phyloP scores from a whole-genome alignment of 2,329 filamentous ascomycete genomes.

The Colletotrichum ledebouriae region DNA sequence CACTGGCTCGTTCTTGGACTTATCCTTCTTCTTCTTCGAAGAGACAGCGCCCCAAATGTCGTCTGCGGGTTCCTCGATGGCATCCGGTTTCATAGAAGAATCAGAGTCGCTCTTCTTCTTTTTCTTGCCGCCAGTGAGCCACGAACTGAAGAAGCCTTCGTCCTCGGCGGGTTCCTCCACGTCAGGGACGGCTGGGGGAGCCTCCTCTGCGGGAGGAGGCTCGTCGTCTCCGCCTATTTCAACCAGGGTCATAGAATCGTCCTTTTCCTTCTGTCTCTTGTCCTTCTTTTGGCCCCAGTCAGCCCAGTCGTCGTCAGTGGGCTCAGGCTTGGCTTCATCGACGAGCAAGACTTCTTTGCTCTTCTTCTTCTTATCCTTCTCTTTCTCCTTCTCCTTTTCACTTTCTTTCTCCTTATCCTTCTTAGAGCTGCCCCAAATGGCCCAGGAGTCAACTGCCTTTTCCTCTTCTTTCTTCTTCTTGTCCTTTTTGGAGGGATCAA shows the following conservation, averaged over 20 bases:
- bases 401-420: conserved; percentile 52
- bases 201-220: conserved; percentile 46
- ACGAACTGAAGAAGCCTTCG: conserved; percentile 69
- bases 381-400: conserved; percentile 43
- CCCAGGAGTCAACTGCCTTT: conserved; percentile 41
- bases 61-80: conserved; percentile 59
- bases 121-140: conserved; percentile 65
- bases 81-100: conserved; percentile 52
- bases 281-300: conserved; percentile 53
- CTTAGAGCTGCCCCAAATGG: conserved; percentile 46
- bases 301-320: conserved; percentile 42
- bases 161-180: conserved; percentile 52
- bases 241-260: conserved; percentile 51
- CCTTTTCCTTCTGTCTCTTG: conserved; percentile 62
- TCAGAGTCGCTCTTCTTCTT: conserved; percentile 50
- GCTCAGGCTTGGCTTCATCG: conserved; percentile 29
- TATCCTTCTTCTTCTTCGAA: conserved; percentile 65
- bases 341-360: conserved; percentile 48
- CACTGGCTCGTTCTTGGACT: conserved; percentile 62
- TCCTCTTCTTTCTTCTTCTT: conserved; percentile 48
- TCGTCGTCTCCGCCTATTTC: conserved; percentile 50
- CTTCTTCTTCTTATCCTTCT: conserved; percentile 44
- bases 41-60: conserved; percentile 54
- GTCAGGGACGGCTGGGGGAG: conserved; percentile 48
- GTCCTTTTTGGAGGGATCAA: conserved; percentile 48